These are phyloP conservation scores for Erodium moschatum DNA, from an alignment of 441 rosid species.

Conservation along the genomic window DNA sequence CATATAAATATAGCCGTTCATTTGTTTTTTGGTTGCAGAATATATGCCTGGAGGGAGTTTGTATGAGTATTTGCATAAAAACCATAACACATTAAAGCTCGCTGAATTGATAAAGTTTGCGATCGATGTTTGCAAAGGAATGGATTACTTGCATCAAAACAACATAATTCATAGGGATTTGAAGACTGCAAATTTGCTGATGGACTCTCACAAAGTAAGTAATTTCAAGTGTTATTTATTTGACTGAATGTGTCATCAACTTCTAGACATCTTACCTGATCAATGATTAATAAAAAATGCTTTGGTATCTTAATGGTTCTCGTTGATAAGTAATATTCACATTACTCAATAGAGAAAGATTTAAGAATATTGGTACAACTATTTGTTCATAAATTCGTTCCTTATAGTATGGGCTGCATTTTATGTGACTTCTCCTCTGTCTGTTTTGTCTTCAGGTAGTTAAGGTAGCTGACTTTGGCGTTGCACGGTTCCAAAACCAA, in stretches of 20 bases:
- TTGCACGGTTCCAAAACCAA: conserved; percentile 61
- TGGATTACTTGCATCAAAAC: conserved; percentile 69
- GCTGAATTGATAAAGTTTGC: conserved; percentile 55
- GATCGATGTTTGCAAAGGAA: conserved; percentile 61
- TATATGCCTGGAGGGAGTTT: conserved; percentile 76
- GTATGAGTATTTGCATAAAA: conserved; percentile 58
- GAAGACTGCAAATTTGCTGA: conserved; percentile 71
- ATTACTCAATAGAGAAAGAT: not conserved
- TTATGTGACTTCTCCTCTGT: not conserved
- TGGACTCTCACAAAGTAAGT: conserved; percentile 52
- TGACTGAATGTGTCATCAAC: not conserved
- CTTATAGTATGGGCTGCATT: not conserved
- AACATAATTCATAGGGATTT: conserved; percentile 67
- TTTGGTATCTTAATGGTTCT: not conserved
- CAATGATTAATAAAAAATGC: too few relatives aligned
- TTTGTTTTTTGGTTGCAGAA: conserved; percentile 36
- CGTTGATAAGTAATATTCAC: not conserved
- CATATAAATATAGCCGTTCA: not conserved
- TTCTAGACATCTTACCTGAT: not conserved
- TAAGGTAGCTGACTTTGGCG: conserved; percentile 76
- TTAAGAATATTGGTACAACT: not conserved
- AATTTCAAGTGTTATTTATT: conserved; percentile 5
- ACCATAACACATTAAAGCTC: conserved; percentile 40
- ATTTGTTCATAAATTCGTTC: not conserved
- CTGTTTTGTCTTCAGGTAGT: conserved; percentile 40